Evolutionary conservation across 306 rosid genomes (phyloP).

Genomic region (Herpetospermum pedunculosum): DNA sequence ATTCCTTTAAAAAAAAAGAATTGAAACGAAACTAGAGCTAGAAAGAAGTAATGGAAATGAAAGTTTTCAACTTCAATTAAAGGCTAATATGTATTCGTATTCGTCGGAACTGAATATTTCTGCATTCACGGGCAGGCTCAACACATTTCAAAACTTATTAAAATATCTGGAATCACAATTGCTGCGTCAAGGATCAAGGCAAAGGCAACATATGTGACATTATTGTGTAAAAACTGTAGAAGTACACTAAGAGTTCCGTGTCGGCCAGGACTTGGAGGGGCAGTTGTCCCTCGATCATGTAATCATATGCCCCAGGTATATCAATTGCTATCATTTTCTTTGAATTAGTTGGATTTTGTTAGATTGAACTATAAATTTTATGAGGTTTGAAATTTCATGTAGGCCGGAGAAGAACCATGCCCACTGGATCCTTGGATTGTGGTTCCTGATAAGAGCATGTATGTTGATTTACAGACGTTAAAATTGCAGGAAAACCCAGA

Average conservation of each 20-base stretch:
- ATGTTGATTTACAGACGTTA: conserved; percentile 93
- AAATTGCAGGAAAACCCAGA: conserved; percentile 96
- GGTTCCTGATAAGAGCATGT: conserved; percentile 88
- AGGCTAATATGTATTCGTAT: neutral
- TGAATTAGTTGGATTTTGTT: neutral
- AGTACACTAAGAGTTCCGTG: conserved; percentile 74
- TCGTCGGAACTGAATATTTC: neutral
- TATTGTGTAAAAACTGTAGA: conserved; percentile 80
- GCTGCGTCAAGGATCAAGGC: conserved; percentile 98
- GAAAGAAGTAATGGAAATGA: neutral
- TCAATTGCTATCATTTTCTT: neutral
- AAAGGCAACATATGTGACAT: conserved; percentile 87
- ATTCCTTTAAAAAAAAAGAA: no score
- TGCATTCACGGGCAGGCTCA: conserved; percentile 45
- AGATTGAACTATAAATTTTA: neutral
- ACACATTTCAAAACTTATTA: conserved; percentile 69
- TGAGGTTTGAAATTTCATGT: conserved; percentile 6
- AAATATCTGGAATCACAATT: conserved; percentile 82
- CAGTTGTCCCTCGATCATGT: conserved; percentile 90
- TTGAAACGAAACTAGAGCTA: neutral
- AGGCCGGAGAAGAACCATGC: conserved; percentile 97
- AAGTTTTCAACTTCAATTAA: neutral
- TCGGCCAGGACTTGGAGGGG: conserved; percentile 96
- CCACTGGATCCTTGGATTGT: conserved; percentile 94
- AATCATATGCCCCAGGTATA: conserved; percentile 85